Conservation (phyloP, 805 yeast species). For the Hanseniaspora singularis region DNA sequence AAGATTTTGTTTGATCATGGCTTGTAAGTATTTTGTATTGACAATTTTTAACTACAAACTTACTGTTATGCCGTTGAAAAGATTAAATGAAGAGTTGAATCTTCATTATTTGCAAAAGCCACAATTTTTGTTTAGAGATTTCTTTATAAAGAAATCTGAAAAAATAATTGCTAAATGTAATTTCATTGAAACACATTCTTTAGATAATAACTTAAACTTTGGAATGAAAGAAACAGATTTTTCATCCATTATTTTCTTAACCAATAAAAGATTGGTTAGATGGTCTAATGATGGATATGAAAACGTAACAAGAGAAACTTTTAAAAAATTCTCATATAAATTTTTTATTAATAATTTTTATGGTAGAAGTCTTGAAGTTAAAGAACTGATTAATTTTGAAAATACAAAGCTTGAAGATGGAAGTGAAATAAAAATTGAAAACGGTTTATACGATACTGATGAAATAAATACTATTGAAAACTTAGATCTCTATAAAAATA, state of each 20-base stretch:
- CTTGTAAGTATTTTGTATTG: constrained; percentile 8
- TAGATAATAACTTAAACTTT: too few relatives aligned
- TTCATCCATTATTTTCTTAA: constrained; percentile 4
- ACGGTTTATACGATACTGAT: too few relatives aligned
- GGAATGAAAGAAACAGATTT: too few relatives aligned
- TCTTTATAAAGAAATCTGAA: not conserved
- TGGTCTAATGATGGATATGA: constrained; percentile 9
- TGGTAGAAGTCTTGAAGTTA: constrained; percentile 5
- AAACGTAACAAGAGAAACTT: constrained; percentile 1
- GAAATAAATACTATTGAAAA: not conserved
- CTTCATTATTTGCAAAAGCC: constrained; percentile 1
- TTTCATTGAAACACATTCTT: not conserved
- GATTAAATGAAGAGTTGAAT: not conserved
- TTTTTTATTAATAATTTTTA: constrained; percentile 7
- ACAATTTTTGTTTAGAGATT: not conserved
- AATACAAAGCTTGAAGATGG: not conserved
- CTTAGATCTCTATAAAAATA: not conserved
- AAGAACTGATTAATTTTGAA: constrained; percentile 2
- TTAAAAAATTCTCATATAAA: constrained; percentile 5
- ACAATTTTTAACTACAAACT: constrained; percentile 4
- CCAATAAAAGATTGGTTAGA: constrained; percentile 11
- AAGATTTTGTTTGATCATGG: constrained; percentile 10
- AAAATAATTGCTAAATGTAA: not conserved
- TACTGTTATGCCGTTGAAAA: not conserved
- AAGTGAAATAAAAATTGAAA: not conserved